Evolutionary conservation across 345 rosid species (phyloP), one percentile per base, ranked within the genome.

Genomic region (Citrus sp.): DNA sequence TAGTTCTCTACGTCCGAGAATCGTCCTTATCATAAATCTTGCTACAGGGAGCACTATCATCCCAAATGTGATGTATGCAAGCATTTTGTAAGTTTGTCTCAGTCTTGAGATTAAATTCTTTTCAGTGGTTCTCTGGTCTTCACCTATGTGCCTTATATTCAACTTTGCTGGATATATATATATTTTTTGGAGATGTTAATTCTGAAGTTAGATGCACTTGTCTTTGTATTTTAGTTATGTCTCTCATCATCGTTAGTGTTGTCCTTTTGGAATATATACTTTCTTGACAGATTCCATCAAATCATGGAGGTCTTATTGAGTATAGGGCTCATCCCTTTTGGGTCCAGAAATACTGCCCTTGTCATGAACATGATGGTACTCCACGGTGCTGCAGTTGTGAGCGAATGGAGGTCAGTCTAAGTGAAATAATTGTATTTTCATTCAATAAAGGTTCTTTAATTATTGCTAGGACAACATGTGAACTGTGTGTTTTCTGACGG

Each of bases 271-370:
- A 49, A 60, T 80, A 74, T 79, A 72, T 78, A 38, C 79, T 46
- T 67, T 82, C 75, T 74, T 82, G 87, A 90, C 94, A 97, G 98
- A 94, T 97, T 81, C 98, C 99, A 65, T 90, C 98, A 82, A 97
- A 91, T 85, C 87, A 84, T 82, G 82, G 88, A 78, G 98, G 99
- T 86, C 97, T 94, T 80, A 92, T 97, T 83, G 98, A 97, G 85
- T 97, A 93, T 84, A 93, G 98, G 87, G 98, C 97, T 54, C 99
- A 94, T 86, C 99, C 98, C 64, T 97, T 94, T 87, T 97, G 99
- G 99, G 59, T 73, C 25, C 99, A 97, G 77, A 97, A 97, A 82
- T 97, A 97, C 83, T 97, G 99, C 83, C 99, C 98, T 70, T 82
- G 93, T 49, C 99, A 97, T 55, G 99, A 97, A 82, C 90, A 79